phyloP scores from a whole-genome alignment of 2,329 filamentous ascomycete genomes.

The Aschersonia sp. region DNA sequence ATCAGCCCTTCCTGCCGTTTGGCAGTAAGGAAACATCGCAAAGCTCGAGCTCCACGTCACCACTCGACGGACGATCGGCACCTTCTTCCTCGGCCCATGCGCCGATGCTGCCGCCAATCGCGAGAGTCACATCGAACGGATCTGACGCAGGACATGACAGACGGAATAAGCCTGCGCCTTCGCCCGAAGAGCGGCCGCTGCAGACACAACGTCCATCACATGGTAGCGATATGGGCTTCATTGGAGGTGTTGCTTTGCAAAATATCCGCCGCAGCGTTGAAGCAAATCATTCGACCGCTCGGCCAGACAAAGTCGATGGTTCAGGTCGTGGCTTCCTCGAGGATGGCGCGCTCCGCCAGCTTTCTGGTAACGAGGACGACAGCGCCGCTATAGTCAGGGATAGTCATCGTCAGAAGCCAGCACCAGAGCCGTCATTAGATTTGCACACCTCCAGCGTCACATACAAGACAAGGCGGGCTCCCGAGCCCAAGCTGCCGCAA shows the following conservation, averaged over 20 bases:
- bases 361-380: conserved; percentile 5
- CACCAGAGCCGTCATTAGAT: conserved; percentile 14
- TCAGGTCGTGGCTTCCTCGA: conserved; percentile 1
- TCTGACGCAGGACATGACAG: conserved; percentile 12
- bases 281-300: conserved; percentile 3
- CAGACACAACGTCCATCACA: conserved; percentile 18
- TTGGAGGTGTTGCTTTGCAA: conserved; percentile 38
- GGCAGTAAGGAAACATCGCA: conserved; percentile 25
- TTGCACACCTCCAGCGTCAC: conserved; percentile 20
- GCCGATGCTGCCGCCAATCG: conserved; percentile 35
- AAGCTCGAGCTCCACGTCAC: conserved; percentile 22
- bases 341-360: conserved; percentile 2
- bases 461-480: conserved; percentile 25
- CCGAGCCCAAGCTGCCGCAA: conserved; percentile 22
- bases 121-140: conserved; percentile 30
- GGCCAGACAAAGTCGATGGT: neutral
- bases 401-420: conserved; percentile 3
- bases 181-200: conserved; percentile 8
- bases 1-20: conserved; percentile 21
- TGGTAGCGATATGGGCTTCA: conserved; percentile 29
- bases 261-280: conserved; percentile 30
- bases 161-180: conserved; percentile 7
- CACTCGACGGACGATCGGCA: conserved; percentile 18
- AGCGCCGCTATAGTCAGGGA: conserved; percentile 16
- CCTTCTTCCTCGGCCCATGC: conserved; percentile 22